Evolutionary conservation across 2,329 filamentous ascomycete species (phyloP).

Genomic region (Apiospora aurea): DNA sequence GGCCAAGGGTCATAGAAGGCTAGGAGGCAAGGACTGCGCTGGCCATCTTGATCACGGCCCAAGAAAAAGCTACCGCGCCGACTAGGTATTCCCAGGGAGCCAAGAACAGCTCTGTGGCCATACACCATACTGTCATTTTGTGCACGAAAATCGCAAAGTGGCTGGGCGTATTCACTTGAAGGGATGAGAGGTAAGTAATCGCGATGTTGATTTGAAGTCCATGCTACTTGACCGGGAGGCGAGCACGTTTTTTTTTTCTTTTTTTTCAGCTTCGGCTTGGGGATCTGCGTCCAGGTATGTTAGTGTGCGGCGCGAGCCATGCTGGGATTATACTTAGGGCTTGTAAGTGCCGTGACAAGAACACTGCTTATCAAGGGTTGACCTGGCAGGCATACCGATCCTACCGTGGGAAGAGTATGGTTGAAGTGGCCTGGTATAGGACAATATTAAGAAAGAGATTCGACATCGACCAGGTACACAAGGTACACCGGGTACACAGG

Average conservation of each 20-base stretch:
- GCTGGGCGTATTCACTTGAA: background rate
- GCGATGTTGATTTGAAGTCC: background rate
- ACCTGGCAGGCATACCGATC: background rate
- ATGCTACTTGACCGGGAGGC: background rate
- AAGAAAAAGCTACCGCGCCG: too few species aligned
- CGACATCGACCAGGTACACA: background rate
- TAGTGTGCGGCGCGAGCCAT: background rate
- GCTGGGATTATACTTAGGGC: background rate
- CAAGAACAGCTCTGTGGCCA: background rate
- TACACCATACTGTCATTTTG: background rate
- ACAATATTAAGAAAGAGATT: background rate
- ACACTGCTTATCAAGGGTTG: background rate
- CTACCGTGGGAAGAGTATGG: background rate
- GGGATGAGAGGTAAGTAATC: background rate
- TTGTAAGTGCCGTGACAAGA: background rate
- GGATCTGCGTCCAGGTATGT: background rate
- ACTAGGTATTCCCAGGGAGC: too few species aligned
- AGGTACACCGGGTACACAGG: background rate
- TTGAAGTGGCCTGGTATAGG: background rate
- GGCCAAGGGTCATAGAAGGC: background rate
- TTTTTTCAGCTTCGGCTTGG: too few species aligned
- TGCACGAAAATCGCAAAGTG: background rate
- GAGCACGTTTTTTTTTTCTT: too few species aligned
- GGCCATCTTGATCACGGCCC: background rate
- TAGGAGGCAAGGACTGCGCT: background rate